Conservation (phyloP, 768 basidiomycete genomes). For the Boletus reticulatus region DNA sequence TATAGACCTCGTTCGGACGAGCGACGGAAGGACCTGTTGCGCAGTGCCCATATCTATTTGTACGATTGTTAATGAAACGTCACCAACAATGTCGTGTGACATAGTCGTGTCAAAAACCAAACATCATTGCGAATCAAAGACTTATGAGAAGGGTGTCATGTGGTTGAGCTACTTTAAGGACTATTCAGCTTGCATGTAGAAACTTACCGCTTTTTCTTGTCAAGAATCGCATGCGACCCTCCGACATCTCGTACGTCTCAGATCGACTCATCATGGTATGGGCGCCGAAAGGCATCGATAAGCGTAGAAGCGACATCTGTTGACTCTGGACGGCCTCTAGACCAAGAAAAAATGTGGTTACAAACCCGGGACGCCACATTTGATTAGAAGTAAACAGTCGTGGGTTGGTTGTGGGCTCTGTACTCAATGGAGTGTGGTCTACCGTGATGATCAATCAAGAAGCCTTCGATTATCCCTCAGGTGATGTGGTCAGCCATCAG, state of each 20-base stretch:
- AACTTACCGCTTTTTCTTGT: not conserved
- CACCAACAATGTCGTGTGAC: not conserved
- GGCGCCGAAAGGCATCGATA: too few relatives aligned
- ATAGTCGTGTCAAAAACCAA: not conserved
- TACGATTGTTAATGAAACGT: not conserved
- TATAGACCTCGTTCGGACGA: not conserved
- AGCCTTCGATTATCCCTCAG: too few relatives aligned
- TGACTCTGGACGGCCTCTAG: not conserved
- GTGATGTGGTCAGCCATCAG: too few relatives aligned
- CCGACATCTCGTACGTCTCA: not conserved
- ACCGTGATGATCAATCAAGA: too few relatives aligned
- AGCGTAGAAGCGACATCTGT: not conserved
- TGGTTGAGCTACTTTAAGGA: not conserved
- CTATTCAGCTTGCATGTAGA: not conserved
- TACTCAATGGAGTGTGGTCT: not conserved
- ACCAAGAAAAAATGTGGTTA: not conserved
- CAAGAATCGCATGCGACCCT: not conserved
- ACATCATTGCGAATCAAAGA: not conserved
- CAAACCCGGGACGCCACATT: not conserved
- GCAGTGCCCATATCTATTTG: not conserved
- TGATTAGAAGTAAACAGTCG: not conserved
- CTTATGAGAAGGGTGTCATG: not conserved
- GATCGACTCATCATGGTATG: not conserved
- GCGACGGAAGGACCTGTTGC: not conserved
- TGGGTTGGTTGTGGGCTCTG: too few relatives aligned